Percentiles rank a stretch among this genome's conserved stretches.
These are phyloP conservation scores for Sporothrix pseudoabietina DNA, from an alignment of 2,329 filamentous ascomycete species.

Conservation along the genomic window DNA sequence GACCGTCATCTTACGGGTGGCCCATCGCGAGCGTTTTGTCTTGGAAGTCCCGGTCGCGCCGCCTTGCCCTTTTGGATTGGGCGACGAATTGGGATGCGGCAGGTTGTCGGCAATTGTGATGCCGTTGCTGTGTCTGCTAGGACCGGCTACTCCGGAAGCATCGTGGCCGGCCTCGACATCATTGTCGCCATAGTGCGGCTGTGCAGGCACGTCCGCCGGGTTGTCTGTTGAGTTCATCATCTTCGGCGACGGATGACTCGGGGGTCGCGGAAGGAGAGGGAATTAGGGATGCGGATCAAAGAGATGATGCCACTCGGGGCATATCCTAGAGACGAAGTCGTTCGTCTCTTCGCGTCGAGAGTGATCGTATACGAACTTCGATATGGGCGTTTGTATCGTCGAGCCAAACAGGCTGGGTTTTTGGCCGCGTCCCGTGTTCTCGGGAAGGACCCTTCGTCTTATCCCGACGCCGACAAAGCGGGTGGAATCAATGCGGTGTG, in stretches of 20 bases:
- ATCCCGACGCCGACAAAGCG: slow-evolving; percentile 25
- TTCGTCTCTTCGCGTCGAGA: slow-evolving; percentile 17
- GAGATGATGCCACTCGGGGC: slow-evolving; percentile 28
- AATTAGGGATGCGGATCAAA: slow-evolving; percentile 12
- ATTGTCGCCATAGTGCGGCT: slow-evolving; percentile 4
- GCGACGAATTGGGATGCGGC: slow-evolving; percentile 37
- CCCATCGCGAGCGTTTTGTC: slow-evolving; percentile 88
- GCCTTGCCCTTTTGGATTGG: slow-evolving; percentile 17
- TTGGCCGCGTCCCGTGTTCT: slow-evolving; percentile 22
- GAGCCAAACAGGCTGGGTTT: neutral
- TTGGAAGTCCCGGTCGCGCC: slow-evolving; percentile 29
- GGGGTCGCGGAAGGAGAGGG: slow-evolving; percentile 1
- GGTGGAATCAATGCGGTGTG: neutral
- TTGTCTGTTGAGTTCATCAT: slow-evolving; percentile 20
- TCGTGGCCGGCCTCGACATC: slow-evolving; percentile 13
- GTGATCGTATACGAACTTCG: slow-evolving; percentile 3
- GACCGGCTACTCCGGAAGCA: neutral
- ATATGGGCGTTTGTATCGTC: neutral
- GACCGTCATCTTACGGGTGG: slow-evolving; percentile 82
- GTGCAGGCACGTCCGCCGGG: neutral
- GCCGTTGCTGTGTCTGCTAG: slow-evolving; percentile 29
- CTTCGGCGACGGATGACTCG: neutral
- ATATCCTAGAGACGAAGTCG: slow-evolving; percentile 23
- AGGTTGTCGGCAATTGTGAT: slow-evolving; percentile 35
- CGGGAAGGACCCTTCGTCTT: slow-evolving; percentile 10